These are phyloP conservation scores for Pelagophyceae sp. DNA, from an alignment of 352 stramenopile genomes.

Conservation along the genomic window DNA sequence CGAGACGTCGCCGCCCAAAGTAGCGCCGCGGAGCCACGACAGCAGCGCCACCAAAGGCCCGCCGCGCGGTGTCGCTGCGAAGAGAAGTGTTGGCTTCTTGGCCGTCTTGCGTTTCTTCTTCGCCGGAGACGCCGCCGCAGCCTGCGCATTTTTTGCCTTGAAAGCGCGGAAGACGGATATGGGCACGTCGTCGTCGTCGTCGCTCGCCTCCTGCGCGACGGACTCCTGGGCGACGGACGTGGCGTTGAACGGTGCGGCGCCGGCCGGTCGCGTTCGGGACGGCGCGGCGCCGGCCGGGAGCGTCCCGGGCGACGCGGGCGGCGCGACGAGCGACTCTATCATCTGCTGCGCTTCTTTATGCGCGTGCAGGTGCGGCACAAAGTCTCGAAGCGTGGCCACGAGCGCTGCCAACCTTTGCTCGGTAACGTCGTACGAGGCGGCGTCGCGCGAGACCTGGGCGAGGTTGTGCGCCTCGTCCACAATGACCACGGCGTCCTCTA, in stretches of 20 bases:
- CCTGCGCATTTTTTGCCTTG: not conserved
- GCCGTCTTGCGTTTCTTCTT: slow-evolving; percentile 3
- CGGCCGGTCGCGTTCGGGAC: no score
- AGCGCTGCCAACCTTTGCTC: not conserved
- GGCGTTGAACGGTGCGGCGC: no score
- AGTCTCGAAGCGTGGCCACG: not conserved
- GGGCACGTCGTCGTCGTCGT: not conserved
- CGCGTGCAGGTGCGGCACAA: not conserved
- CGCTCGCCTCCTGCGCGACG: no score
- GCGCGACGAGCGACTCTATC: not conserved
- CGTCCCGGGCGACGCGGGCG: no score
- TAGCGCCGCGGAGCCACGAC: slow-evolving; percentile 7
- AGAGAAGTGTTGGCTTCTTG: not conserved
- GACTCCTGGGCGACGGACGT: no score
- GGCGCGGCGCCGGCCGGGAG: not conserved
- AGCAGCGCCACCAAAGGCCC: slow-evolving; percentile 5
- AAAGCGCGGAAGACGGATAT: not conserved
- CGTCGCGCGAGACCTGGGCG: slow-evolving; percentile 7
- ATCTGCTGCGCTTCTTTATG: not conserved
- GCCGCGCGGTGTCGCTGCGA: not conserved
- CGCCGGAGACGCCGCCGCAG: not conserved
- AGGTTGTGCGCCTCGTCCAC: slow-evolving; percentile 20
- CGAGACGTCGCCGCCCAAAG: not conserved
- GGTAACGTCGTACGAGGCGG: slow-evolving; percentile 9
- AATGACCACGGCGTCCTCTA: slow-evolving; percentile 14